Conservation (phyloP, 2,329 filamentous ascomycete species). For the Plenodomus biglobosus region DNA sequence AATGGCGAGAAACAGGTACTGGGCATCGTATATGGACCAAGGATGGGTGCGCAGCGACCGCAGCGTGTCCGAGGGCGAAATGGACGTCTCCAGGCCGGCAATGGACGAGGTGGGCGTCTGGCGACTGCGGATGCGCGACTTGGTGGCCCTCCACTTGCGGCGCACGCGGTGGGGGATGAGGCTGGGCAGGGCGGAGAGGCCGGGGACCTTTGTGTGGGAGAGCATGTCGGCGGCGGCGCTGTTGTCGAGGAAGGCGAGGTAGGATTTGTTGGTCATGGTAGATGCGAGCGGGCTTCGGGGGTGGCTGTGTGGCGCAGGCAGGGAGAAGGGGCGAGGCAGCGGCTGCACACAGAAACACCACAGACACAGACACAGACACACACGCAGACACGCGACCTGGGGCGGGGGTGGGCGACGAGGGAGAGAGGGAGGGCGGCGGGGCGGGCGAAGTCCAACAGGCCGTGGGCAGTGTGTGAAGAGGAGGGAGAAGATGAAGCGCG, state of each 20-base stretch:
- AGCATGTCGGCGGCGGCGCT: slow-evolving; percentile 41
- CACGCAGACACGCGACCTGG: slow-evolving; percentile 24
- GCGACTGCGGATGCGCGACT: slow-evolving; percentile 67
- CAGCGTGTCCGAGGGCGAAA: slow-evolving; percentile 77
- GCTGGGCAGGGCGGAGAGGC: slow-evolving; percentile 53
- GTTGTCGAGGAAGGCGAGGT: slow-evolving; percentile 40
- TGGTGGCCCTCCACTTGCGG: slow-evolving; percentile 61
- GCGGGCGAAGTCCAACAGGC: slow-evolving; percentile 1
- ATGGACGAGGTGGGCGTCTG: slow-evolving; percentile 71
- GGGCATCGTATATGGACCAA: slow-evolving; percentile 81
- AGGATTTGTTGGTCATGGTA: slow-evolving; percentile 39
- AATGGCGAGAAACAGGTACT: slow-evolving; percentile 75
- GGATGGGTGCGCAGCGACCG: slow-evolving; percentile 73
- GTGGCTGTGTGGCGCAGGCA: slow-evolving; percentile 10
- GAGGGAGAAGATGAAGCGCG: slow-evolving; percentile 3
- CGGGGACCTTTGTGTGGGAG: slow-evolving; percentile 48
- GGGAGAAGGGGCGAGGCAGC: slow-evolving; percentile 5
- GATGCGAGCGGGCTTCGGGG: slow-evolving; percentile 6
- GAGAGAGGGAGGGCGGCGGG: slow-evolving; percentile 5
- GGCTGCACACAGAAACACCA: too few species aligned
- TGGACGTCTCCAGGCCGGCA: slow-evolving; percentile 75
- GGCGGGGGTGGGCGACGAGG: slow-evolving; percentile 14
- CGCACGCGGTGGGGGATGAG: slow-evolving; percentile 66
- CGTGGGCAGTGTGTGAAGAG: not conserved
- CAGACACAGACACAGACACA: too few species aligned